Conservation (phyloP, 352 stramenopile species). For the Pythium chondricola region DNA sequence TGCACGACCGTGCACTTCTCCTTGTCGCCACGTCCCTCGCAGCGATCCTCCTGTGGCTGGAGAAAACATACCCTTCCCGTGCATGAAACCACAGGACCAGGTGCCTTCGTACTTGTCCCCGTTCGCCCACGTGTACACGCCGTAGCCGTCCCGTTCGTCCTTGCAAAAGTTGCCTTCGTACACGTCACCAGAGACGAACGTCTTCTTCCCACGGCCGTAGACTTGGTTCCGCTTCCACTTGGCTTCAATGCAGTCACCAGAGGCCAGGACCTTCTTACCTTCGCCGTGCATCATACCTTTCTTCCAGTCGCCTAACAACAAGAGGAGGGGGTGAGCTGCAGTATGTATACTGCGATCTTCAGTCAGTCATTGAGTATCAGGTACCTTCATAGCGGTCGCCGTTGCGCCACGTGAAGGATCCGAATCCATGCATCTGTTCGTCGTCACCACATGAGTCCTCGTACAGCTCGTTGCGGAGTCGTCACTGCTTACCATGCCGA, state of each 20-base stretch:
- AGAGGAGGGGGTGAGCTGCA: too few relatives aligned
- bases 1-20: constrained; percentile 33
- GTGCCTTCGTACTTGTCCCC: constrained; percentile 59
- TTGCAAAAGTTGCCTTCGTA: constrained; percentile 62
- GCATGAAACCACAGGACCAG: constrained; percentile 50
- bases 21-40: constrained; percentile 41
- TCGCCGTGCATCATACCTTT: constrained; percentile 70
- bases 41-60: constrained; percentile 25
- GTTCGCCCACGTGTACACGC: constrained; percentile 65
- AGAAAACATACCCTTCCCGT: constrained; percentile 56
- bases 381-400: constrained; percentile 74
- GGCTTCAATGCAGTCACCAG: constrained; percentile 56
- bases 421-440: constrained; percentile 62
- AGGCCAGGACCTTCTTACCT: constrained; percentile 60
- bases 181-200: constrained; percentile 55
- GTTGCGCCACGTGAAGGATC: constrained; percentile 69
- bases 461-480: too few relatives aligned
- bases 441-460: neutral
- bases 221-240: constrained; percentile 55
- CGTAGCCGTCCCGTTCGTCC: constrained; percentile 58
- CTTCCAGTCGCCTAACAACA: constrained; percentile 57
- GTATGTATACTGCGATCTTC: too few relatives aligned
- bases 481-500: constrained; percentile 54
- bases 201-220: constrained; percentile 56
- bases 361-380: too few relatives aligned